Conservation (phyloP, 2,329 filamentous ascomycete genomes). For the Calonectria pseudoreteaudii region DNA sequence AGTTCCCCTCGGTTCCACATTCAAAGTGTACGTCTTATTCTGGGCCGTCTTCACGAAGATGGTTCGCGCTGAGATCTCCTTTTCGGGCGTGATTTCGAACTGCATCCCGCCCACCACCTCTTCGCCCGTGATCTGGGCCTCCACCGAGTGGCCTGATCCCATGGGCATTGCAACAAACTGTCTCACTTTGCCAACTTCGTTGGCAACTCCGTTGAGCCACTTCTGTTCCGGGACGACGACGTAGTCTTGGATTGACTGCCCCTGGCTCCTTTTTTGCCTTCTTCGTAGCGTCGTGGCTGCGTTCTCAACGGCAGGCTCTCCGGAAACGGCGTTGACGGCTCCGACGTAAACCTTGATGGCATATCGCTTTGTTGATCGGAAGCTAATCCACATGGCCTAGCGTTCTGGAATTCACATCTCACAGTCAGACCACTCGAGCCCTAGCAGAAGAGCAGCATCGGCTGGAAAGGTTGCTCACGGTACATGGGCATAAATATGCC, state of each 20-base stretch:
- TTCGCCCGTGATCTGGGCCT: not conserved
- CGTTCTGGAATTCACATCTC: not conserved
- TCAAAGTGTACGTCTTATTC: not conserved
- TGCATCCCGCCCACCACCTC: not conserved
- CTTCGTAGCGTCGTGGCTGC: not conserved
- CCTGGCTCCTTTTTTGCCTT: not conserved
- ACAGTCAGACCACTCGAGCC: not conserved
- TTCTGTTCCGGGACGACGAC: not conserved
- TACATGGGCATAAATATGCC: not conserved
- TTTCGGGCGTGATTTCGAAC: not conserved
- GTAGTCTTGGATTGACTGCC: not conserved
- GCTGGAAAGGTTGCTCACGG: not conserved
- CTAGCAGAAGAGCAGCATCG: not conserved
- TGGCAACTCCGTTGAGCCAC: not conserved
- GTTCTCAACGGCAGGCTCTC: not conserved
- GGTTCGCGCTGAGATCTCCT: not conserved
- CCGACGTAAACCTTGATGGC: not conserved
- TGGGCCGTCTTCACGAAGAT: not conserved
- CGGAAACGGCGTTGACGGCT: not conserved
- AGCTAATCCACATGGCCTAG: not conserved
- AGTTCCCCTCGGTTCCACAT: not conserved
- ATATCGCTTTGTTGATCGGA: not conserved
- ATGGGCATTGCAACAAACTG: not conserved
- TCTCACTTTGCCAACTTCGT: not conserved
- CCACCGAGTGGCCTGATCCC: not conserved